Conservation (phyloP, 345 rosid species). For the Salix exigua region DNA sequence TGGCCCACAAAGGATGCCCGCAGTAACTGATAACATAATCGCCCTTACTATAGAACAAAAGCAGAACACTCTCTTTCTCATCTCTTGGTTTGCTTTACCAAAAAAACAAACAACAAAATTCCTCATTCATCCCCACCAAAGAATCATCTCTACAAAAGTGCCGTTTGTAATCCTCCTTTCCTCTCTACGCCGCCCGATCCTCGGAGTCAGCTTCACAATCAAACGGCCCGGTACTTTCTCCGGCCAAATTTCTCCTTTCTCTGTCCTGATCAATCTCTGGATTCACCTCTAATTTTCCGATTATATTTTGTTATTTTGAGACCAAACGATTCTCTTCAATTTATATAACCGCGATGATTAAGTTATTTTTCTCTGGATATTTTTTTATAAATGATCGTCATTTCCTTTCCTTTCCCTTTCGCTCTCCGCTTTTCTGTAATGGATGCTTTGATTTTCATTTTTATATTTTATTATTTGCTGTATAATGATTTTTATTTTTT, state of each 20-base stretch:
- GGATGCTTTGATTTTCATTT: neutral
- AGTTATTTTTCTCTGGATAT: too few relatives aligned
- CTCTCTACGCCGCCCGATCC: conserved; percentile 10
- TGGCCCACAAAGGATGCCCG: too few relatives aligned
- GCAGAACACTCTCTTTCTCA: neutral
- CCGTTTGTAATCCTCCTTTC: neutral
- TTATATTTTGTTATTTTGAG: neutral
- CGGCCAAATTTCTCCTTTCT: neutral
- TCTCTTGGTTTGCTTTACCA: neutral
- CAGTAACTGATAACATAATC: too few relatives aligned
- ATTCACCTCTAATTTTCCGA: neutral
- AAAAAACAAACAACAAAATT: neutral
- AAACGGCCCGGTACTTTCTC: conserved; percentile 4
- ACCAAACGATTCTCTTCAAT: neutral
- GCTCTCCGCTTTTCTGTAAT: neutral
- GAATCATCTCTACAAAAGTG: neutral
- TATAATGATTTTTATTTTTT: too few relatives aligned
- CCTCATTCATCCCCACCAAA: too few relatives aligned
- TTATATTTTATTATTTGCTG: neutral
- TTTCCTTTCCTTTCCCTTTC: neutral
- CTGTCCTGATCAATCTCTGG: neutral
- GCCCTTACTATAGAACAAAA: too few relatives aligned
- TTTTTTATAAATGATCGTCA: neutral
- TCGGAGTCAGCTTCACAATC: conserved; percentile 8
- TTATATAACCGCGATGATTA: neutral